phyloP scores from a whole-genome alignment of 2,329 filamentous ascomycete species.

The Penicillium sp. region DNA sequence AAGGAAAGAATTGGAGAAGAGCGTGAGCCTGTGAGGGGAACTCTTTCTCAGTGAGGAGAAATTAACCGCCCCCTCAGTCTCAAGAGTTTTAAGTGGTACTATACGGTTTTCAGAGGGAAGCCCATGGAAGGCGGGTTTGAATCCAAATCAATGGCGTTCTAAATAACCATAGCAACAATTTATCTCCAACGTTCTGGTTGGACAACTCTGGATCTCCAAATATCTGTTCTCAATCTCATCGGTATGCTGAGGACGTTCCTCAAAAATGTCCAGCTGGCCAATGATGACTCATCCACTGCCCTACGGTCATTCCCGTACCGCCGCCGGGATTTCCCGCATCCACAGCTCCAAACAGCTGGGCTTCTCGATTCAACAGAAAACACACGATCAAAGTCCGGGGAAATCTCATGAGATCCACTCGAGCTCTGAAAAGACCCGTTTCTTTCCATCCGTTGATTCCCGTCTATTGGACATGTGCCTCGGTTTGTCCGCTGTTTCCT shows the following conservation, averaged over 20 bases:
- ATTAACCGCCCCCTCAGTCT: constrained; percentile 1
- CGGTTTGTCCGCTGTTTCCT: background rate
- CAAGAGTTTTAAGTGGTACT: background rate
- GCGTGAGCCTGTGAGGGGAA: constrained; percentile 13
- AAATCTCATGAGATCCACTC: constrained; percentile 9
- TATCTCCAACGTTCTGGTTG: background rate
- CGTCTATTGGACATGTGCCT: background rate
- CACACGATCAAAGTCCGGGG: constrained; percentile 16
- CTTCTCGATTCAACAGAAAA: background rate
- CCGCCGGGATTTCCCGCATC: constrained; percentile 22
- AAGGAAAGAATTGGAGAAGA: constrained; percentile 7
- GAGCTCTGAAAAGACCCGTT: constrained; percentile 1
- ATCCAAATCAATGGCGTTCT: background rate
- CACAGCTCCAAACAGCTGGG: background rate
- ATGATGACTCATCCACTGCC: constrained; percentile 11
- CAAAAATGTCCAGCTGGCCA: background rate
- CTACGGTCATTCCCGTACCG: constrained; percentile 17
- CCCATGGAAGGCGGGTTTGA: background rate
- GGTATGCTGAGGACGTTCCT: background rate
- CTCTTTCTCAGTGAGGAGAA: constrained; percentile 23
- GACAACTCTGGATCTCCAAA: background rate
- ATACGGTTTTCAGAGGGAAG: background rate
- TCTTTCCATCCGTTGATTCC: constrained; percentile 3
- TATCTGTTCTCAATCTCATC: background rate
- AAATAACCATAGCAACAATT: background rate